Conservation (phyloP, 139 green algal species). For the Picochlorum sp. region DNA sequence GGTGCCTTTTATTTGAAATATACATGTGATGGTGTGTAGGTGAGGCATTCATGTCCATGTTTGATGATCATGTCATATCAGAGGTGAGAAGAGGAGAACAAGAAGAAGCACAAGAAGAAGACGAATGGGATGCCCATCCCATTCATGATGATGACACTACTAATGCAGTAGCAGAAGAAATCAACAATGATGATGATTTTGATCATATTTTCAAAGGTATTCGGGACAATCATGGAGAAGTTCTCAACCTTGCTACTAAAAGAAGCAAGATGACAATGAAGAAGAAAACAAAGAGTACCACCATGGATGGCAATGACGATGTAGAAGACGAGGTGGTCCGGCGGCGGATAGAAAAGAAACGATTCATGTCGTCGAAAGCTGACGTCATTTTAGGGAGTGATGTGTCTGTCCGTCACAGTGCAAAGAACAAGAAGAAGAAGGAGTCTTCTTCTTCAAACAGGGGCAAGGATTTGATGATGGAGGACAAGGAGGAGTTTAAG, state of each 20-base stretch:
- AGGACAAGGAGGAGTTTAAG: conserved; percentile 11
- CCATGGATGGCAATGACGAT: neutral
- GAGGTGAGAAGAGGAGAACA: neutral
- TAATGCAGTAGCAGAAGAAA: neutral
- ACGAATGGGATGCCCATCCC: neutral
- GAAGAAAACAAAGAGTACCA: neutral
- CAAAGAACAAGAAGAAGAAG: neutral
- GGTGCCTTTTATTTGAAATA: neutral
- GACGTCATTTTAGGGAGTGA: neutral
- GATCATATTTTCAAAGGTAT: conserved; percentile 18
- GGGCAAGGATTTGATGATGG: too few relatives aligned
- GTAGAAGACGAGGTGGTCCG: neutral
- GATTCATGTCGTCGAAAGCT: conserved; percentile 54
- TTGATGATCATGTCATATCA: conserved; percentile 1
- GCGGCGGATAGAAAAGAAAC: conserved; percentile 33
- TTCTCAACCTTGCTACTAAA: neutral
- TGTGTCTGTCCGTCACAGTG: neutral
- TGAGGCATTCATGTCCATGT: conserved; percentile 6
- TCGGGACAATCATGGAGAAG: neutral
- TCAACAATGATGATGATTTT: neutral
- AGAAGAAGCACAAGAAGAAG: neutral
- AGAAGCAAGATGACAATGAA: neutral
- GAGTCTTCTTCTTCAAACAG: neutral
- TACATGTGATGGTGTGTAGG: neutral
- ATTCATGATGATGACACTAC: neutral